A percentile compares a stretch with the other conserved stretches of the same genome.
These are phyloP conservation scores for Calonectria leucothoes DNA, from an alignment of 2,329 filamentous ascomycete species.

Conservation along the genomic window DNA sequence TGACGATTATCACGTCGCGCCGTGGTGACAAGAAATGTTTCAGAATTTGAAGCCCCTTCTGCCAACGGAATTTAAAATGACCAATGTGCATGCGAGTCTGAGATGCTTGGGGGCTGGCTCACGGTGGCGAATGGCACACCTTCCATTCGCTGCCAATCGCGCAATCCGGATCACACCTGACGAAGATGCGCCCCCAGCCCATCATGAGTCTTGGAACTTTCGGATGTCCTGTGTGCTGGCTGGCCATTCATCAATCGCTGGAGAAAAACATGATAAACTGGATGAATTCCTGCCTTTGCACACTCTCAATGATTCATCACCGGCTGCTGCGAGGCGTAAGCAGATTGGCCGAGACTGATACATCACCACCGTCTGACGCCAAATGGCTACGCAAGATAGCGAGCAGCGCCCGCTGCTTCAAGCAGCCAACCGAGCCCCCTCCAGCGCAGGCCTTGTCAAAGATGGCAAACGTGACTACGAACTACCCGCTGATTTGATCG, in stretches of 20 bases:
- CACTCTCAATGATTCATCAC: neutral
- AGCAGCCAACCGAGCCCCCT: neutral
- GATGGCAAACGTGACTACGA: neutral
- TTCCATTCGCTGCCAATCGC: conserved; percentile 24
- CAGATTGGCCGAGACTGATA: neutral
- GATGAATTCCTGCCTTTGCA: neutral
- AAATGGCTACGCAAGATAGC: conserved; percentile 4
- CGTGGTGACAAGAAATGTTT: neutral
- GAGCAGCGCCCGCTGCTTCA: conserved; percentile 27
- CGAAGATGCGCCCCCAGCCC: conserved; percentile 25
- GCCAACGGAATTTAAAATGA: neutral
- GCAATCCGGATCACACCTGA: conserved; percentile 38
- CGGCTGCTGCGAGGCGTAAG: neutral
- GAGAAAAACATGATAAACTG: neutral
- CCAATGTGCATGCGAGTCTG: neutral
- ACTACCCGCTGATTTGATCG: conserved; percentile 7
- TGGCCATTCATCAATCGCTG: neutral
- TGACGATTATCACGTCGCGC: neutral
- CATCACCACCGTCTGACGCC: neutral
- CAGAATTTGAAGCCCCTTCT: neutral
- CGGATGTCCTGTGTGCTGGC: conserved; percentile 11
- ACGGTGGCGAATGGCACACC: neutral
- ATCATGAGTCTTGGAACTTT: conserved; percentile 18
- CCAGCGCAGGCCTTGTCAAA: conserved; percentile 7
- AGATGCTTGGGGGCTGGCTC: neutral